phyloP scores from a whole-genome alignment of 495 filamentous ascomycete genomes.

The Neurospora terricola region DNA sequence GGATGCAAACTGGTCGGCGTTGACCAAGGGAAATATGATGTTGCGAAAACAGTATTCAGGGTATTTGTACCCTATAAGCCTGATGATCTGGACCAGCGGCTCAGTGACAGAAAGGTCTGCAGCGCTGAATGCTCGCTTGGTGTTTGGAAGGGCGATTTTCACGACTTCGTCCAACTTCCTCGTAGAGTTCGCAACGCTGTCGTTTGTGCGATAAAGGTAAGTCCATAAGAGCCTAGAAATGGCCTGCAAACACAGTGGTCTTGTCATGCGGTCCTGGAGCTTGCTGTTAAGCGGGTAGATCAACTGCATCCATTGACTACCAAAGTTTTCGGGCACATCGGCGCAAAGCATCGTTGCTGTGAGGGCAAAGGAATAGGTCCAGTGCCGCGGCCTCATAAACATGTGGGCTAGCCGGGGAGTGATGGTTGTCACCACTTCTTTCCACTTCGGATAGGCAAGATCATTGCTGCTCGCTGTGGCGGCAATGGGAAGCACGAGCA shows the following conservation, averaged over 20 bases:
- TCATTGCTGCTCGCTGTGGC: conserved; percentile 62
- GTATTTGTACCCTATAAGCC: conserved; percentile 89
- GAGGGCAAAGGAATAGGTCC: conserved; percentile 76
- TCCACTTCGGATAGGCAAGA: conserved; percentile 72
- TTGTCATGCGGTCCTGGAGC: conserved; percentile 71
- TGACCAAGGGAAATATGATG: conserved; percentile 90
- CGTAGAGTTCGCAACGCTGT: conserved; percentile 52
- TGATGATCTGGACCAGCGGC: conserved; percentile 82
- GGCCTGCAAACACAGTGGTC: conserved; percentile 75
- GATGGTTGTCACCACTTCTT: conserved; percentile 66
- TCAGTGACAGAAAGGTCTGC: conserved; percentile 75
- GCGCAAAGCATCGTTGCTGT: conserved; percentile 79
- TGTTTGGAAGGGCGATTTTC: conserved; percentile 65
- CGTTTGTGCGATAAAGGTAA: conserved; percentile 76
- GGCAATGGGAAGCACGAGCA: conserved; percentile 79
- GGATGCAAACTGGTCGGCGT: conserved; percentile 73
- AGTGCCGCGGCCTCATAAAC: conserved; percentile 83
- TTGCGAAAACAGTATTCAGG: conserved; percentile 86
- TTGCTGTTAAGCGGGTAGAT: conserved; percentile 63
- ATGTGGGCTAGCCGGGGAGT: conserved; percentile 68
- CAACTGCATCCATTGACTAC: conserved; percentile 74
- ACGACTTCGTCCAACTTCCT: conserved; percentile 83
- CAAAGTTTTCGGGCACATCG: conserved; percentile 73
- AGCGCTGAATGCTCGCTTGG: conserved; percentile 66
- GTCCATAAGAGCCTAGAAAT: conserved; percentile 93